phyloP scores from a whole-genome alignment of 1,139 yeast genomes.

The Suhomyces ambrosiae region DNA sequence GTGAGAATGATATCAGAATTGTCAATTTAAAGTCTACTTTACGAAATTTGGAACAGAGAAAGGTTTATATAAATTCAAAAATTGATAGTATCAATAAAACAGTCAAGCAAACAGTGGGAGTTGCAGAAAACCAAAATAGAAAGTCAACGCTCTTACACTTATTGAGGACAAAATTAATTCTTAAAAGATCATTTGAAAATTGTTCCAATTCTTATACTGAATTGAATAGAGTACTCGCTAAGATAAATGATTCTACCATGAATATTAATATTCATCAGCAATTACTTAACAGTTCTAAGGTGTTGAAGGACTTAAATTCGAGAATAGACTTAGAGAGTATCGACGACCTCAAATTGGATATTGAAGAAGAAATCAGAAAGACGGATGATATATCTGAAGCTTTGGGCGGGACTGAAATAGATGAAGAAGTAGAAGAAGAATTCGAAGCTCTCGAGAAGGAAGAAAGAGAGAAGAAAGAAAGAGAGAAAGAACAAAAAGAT shows the following conservation, averaged over 20 bases:
- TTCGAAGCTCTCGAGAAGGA: slow-evolving; percentile 12
- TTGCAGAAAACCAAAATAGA: slow-evolving; percentile 8
- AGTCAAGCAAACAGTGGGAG: slow-evolving; percentile 12
- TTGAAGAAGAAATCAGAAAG: slow-evolving; percentile 41
- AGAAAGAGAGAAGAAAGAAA: slow-evolving; percentile 2
- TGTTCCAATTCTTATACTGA: slow-evolving; percentile 38
- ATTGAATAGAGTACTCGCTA: slow-evolving; percentile 38
- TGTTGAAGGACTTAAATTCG: slow-evolving; percentile 36
- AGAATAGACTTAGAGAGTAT: slow-evolving; percentile 33
- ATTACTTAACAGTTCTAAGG: slow-evolving; percentile 37
- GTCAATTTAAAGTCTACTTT: slow-evolving; percentile 27
- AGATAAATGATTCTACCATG: slow-evolving; percentile 51
- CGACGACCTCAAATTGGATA: slow-evolving; percentile 39
- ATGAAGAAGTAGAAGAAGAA: slow-evolving; percentile 23
- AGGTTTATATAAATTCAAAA: slow-evolving; percentile 23
- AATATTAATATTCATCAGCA: slow-evolving; percentile 43
- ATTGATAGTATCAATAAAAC: slow-evolving; percentile 25
- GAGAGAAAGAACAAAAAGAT: slow-evolving; percentile 3
- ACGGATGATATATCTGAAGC: slow-evolving; percentile 33
- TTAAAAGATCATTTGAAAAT: slow-evolving; percentile 22
- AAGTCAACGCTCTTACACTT: slow-evolving; percentile 10
- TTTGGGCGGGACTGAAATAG: slow-evolving; percentile 25
- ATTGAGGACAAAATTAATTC: slow-evolving; percentile 12
- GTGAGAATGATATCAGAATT: slow-evolving; percentile 36
- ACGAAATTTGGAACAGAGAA: slow-evolving; percentile 23